Evolutionary conservation across 2,329 filamentous ascomycete genomes (phyloP).

Genomic region (Colletotrichum lentis): DNA sequence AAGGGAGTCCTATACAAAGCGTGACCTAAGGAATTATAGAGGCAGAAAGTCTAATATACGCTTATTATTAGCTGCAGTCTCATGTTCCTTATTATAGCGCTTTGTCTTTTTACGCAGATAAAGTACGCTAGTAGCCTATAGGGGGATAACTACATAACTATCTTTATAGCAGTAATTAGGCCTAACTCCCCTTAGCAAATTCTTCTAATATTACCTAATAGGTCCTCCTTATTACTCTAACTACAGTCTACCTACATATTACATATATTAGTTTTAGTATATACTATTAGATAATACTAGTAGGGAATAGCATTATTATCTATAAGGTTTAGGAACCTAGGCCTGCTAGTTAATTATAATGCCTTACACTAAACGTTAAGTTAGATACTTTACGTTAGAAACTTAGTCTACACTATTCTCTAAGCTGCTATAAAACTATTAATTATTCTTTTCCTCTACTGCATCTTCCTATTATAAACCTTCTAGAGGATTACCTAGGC

Average conservation of each 20-base stretch:
- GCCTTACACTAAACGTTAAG: background rate
- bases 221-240: background rate
- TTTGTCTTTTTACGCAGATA: conserved; percentile 3
- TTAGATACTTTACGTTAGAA: conserved; percentile 19
- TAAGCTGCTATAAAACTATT: conserved; percentile 15
- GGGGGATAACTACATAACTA: conserved; percentile 10
- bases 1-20: conserved; percentile 16
- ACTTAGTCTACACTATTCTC: conserved; percentile 7
- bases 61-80: conserved; percentile 15
- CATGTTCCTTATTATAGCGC: background rate
- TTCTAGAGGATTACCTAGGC: background rate
- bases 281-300: conserved; percentile 3
- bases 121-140: conserved; percentile 6
- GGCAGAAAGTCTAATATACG: conserved; percentile 1
- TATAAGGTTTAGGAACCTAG: background rate
- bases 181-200: background rate
- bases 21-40: conserved; percentile 4
- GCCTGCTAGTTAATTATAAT: background rate
- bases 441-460: background rate
- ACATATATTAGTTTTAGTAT: conserved; percentile 1
- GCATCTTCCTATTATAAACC: conserved; percentile 4
- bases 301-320: conserved; percentile 11
- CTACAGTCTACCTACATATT: conserved; percentile 10
- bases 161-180: background rate
- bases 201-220: background rate